Conservation (phyloP, 257 asterid genomes). For the Capsicum baccatum region DNA sequence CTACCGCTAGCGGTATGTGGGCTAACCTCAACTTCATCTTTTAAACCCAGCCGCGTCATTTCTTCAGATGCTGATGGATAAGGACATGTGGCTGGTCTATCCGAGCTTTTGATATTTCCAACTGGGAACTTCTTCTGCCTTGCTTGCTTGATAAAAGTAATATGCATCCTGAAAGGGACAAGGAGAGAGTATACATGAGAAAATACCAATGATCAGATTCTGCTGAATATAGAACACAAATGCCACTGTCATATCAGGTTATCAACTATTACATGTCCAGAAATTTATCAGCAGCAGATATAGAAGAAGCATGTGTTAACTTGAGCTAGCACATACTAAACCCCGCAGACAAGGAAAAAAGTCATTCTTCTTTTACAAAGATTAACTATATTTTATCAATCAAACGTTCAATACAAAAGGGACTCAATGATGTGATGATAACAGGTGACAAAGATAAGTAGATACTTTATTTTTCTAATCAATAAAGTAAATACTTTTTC, state of each 20-base stretch:
- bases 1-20: conserved; percentile 38
- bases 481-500: not conserved
- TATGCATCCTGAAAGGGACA: conserved; percentile 55
- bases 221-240: conserved; percentile 13
- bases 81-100: conserved; percentile 61
- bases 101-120: conserved; percentile 49
- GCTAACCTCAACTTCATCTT: conserved; percentile 45
- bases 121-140: conserved; percentile 41
- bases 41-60: conserved; percentile 70
- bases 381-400: not conserved
- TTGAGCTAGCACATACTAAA: not conserved
- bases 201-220: conserved; percentile 5
- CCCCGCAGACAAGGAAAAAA: not conserved
- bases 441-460: not conserved
- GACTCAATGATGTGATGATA: not conserved
- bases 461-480: not conserved
- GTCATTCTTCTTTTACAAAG: not conserved
- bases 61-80: conserved; percentile 95
- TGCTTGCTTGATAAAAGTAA: conserved; percentile 51
- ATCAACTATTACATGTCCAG: not conserved
- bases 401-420: not conserved
- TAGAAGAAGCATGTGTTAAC: not conserved
- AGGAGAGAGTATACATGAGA: not conserved
- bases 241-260: not conserved
- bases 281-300: not conserved